phyloP scores from a whole-genome alignment of 2,329 filamentous ascomycete species.

The Calcarisporium arbuscula region DNA sequence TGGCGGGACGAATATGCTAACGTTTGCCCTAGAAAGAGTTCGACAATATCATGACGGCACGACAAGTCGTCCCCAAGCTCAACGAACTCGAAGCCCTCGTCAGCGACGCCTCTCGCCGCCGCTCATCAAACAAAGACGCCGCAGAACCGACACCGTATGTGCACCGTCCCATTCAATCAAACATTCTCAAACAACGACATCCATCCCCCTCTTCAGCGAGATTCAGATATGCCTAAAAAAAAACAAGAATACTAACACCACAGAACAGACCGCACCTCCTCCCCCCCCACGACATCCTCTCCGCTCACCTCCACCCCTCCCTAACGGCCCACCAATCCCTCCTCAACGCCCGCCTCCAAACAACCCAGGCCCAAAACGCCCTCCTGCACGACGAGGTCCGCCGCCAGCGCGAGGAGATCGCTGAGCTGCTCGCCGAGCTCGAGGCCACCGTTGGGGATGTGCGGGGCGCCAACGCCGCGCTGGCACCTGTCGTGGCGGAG shows the following conservation, averaged over 20 bases:
- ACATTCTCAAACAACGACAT: not conserved
- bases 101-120: constrained; percentile 36
- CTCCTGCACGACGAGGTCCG: constrained; percentile 44
- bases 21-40: constrained; percentile 43
- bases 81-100: constrained; percentile 55
- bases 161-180: not conserved
- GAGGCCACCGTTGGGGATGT: constrained; percentile 50
- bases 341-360: constrained; percentile 52
- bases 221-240: not conserved
- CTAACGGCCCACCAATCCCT: constrained; percentile 47
- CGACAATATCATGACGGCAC: constrained; percentile 42
- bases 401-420: constrained; percentile 49
- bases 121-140: constrained; percentile 14
- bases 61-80: constrained; percentile 49
- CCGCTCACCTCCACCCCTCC: constrained; percentile 49
- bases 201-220: constrained; percentile 1
- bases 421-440: constrained; percentile 40
- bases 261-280: constrained; percentile 46
- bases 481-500: constrained; percentile 40
- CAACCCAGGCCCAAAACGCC: constrained; percentile 51
- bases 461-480: constrained; percentile 42
- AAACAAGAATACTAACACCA: not conserved
- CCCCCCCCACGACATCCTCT: constrained; percentile 43
- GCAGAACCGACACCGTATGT: constrained; percentile 40
- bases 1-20: constrained; percentile 5